phyloP scores from a whole-genome alignment of 2,329 filamentous ascomycete genomes.

The Fusarium illudens region DNA sequence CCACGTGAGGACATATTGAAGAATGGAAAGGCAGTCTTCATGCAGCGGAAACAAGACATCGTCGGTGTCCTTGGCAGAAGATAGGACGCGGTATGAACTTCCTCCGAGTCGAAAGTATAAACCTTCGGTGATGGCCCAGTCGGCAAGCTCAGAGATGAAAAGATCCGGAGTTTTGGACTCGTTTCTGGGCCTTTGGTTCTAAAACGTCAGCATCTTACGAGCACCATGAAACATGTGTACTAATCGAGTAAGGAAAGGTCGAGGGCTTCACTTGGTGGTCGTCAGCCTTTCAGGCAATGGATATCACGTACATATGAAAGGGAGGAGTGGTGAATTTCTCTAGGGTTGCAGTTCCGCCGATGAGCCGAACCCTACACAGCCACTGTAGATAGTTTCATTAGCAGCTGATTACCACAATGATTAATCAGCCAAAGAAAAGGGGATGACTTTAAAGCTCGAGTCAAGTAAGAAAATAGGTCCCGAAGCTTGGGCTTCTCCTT shows the following conservation, averaged over 20 bases:
- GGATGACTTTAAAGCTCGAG: neutral
- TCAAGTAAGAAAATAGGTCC: neutral
- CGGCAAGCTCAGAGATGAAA: neutral
- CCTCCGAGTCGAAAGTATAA: neutral
- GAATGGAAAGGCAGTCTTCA: neutral
- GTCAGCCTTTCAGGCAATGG: neutral
- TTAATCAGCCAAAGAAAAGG: neutral
- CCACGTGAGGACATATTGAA: neutral
- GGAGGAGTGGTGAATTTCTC: neutral
- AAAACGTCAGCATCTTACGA: neutral
- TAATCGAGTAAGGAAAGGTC: neutral
- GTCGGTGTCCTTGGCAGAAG: neutral
- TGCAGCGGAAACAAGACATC: neutral
- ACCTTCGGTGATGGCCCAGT: conserved; percentile 4
- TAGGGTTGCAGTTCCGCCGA: neutral
- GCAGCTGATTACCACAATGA: neutral
- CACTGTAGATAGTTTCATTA: neutral
- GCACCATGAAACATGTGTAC: neutral
- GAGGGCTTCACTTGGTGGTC: neutral
- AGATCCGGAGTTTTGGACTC: neutral
- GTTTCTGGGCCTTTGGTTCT: neutral
- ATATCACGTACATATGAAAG: neutral
- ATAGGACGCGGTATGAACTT: neutral
- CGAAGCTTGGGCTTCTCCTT: neutral
- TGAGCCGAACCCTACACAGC: neutral